Percentiles rank a stretch among this genome's conserved stretches.
Conservation (phyloP, 352 stramenopile species). For the Phytopythium mirpurense region DNA sequence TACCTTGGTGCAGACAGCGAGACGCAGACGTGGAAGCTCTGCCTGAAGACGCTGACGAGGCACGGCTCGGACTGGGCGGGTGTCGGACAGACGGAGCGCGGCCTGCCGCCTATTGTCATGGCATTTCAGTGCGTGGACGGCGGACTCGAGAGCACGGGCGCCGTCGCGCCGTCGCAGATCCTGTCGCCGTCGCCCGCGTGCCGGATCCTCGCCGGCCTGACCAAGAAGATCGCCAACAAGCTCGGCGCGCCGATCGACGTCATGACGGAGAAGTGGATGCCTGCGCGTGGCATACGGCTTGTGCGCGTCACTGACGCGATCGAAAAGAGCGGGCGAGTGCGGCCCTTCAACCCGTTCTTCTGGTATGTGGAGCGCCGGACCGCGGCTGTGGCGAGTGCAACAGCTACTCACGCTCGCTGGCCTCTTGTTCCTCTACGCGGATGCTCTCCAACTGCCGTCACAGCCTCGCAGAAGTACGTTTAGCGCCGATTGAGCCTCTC, state of each 20-base stretch:
- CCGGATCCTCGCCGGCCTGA: conserved; percentile 68
- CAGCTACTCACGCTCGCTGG: background rate
- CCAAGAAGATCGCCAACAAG: conserved; percentile 84
- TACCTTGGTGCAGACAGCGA: conserved; percentile 56
- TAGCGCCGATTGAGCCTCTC: no score
- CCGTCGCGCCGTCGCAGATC: conserved; percentile 32
- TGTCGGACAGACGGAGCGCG: conserved; percentile 61
- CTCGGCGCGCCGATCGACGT: conserved; percentile 70
- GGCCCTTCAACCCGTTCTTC: conserved; percentile 69
- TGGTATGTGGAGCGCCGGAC: conserved; percentile 29
- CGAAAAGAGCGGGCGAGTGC: conserved; percentile 11
- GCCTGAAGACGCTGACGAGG: conserved; percentile 60
- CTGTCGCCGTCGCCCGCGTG: conserved; percentile 69
- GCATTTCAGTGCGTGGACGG: conserved; percentile 43
- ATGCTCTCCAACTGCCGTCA: background rate
- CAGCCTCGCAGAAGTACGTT: conserved; percentile 1
- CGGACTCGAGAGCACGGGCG: conserved; percentile 49
- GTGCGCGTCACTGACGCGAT: conserved; percentile 6
- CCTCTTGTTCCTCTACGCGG: background rate
- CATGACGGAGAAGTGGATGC: conserved; percentile 83
- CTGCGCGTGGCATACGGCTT: conserved; percentile 25
- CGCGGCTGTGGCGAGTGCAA: no score
- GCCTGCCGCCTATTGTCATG: conserved; percentile 59
- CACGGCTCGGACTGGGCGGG: conserved; percentile 67
- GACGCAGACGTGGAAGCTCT: conserved; percentile 56